Evolutionary conservation across 2,329 filamentous ascomycete species (phyloP).

Genomic region (Trichophyton rubrum): DNA sequence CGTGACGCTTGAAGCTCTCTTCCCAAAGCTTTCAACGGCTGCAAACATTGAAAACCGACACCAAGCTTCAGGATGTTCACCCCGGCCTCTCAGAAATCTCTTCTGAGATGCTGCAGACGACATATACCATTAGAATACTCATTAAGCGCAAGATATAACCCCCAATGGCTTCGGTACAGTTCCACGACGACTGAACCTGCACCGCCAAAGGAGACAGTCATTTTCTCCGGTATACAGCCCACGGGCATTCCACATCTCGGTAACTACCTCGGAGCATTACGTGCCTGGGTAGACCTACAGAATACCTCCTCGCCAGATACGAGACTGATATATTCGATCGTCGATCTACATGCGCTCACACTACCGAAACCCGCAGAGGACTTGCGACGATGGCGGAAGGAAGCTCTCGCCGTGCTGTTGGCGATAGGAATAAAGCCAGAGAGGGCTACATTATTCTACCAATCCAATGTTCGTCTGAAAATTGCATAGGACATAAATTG

Average conservation of each 20-base stretch:
- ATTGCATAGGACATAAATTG: neutral
- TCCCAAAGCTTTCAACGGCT: neutral
- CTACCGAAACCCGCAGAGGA: slow-evolving; percentile 51
- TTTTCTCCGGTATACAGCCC: slow-evolving; percentile 96
- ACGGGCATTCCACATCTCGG: slow-evolving; percentile 89
- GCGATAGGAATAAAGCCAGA: slow-evolving; percentile 72
- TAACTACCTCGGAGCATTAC: slow-evolving; percentile 85
- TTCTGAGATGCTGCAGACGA: neutral
- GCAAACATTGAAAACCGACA: neutral
- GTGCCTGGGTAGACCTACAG: slow-evolving; percentile 75
- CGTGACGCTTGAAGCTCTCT: neutral
- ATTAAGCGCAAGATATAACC: neutral
- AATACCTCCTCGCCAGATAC: slow-evolving; percentile 39
- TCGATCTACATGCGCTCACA: slow-evolving; percentile 90
- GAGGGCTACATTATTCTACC: slow-evolving; percentile 68
- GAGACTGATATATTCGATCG: slow-evolving; percentile 69
- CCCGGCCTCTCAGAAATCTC: neutral
- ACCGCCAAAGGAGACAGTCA: slow-evolving; percentile 31
- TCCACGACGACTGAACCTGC: slow-evolving; percentile 8
- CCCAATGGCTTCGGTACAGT: slow-evolving; percentile 11
- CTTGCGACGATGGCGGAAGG: slow-evolving; percentile 53
- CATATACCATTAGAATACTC: neutral
- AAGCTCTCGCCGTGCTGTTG: slow-evolving; percentile 67
- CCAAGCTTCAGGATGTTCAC: neutral
- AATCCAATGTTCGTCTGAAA: slow-evolving; percentile 51